Conservation (phyloP, 2,329 filamentous ascomycete genomes). For the Zymoseptoria passerinii region DNA sequence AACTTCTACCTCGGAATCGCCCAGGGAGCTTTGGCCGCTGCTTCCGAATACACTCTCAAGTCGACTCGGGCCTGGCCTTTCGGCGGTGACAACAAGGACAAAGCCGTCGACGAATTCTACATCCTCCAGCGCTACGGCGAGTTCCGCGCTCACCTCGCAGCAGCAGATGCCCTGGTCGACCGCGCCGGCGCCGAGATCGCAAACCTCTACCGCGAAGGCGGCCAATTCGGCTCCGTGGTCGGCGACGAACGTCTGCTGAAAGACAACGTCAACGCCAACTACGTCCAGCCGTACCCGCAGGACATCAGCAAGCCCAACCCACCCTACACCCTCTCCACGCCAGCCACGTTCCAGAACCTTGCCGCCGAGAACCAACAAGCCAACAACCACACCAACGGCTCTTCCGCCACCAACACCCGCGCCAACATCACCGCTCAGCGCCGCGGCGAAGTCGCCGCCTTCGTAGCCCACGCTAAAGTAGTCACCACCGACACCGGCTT, state of each 20-base stretch:
- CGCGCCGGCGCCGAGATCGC: constrained; percentile 45
- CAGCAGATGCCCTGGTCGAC: constrained; percentile 52
- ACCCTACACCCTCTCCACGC: constrained; percentile 17
- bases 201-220: constrained; percentile 36
- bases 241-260: constrained; percentile 5
- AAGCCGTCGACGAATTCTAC: constrained; percentile 55
- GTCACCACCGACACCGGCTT: constrained; percentile 54
- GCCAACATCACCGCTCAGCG: constrained; percentile 44
- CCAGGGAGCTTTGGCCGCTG: constrained; percentile 48
- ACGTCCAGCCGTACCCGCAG: constrained; percentile 5
- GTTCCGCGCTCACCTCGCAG: constrained; percentile 54
- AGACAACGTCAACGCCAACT: constrained; percentile 15
- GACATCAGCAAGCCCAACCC: constrained; percentile 20
- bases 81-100: constrained; percentile 54
- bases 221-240: constrained; percentile 21
- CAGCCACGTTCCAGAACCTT: constrained; percentile 11
- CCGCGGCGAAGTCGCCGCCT: constrained; percentile 54
- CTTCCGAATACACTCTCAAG: constrained; percentile 48
- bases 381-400: constrained; percentile 16
- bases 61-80: constrained; percentile 56
- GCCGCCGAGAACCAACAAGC: constrained; percentile 4
- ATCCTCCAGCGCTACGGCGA: constrained; percentile 57
- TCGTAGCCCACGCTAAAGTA: constrained; percentile 55
- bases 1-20: constrained; percentile 61
- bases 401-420: constrained; percentile 12